A percentile compares a stretch with the other conserved stretches of the same genome.
Conservation (phyloP, 257 asterid genomes). For the Forsythia suspensa region DNA sequence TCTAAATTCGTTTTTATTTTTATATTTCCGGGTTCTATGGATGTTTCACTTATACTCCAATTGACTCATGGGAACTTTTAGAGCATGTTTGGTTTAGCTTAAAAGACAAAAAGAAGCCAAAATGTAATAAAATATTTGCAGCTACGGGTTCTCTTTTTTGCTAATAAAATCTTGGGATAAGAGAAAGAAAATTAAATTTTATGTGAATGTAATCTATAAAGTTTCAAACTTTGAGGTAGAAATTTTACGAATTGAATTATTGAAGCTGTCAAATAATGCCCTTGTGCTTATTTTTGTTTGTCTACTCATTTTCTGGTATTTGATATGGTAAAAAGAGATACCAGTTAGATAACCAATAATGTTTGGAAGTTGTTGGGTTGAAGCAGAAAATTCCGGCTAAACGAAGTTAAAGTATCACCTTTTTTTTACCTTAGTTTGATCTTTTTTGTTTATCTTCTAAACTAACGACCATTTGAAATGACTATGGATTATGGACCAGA, state of each 20-base stretch:
- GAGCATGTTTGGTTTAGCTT: not conserved
- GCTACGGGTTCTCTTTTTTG: not conserved
- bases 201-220: constrained; percentile 8
- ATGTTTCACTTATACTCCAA: not conserved
- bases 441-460: not conserved
- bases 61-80: constrained; percentile 18
- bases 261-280: not conserved
- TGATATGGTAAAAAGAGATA: not conserved
- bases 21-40: constrained; percentile 13
- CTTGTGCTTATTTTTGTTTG: constrained; percentile 3
- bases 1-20: constrained; percentile 1
- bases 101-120: not conserved
- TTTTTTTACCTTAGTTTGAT: constrained; percentile 7
- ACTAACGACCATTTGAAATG: not conserved
- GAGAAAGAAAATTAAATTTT: not conserved
- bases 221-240: not conserved
- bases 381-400: not conserved
- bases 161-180: not conserved
- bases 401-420: not conserved
- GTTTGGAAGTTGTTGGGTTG: not conserved
- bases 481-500: not conserved
- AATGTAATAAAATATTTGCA: not conserved
- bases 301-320: not conserved
- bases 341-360: not conserved
- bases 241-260: not conserved